These are phyloP conservation scores for Cynanchum wilfordii DNA, from an alignment of 257 asterid species.

Conservation along the genomic window DNA sequence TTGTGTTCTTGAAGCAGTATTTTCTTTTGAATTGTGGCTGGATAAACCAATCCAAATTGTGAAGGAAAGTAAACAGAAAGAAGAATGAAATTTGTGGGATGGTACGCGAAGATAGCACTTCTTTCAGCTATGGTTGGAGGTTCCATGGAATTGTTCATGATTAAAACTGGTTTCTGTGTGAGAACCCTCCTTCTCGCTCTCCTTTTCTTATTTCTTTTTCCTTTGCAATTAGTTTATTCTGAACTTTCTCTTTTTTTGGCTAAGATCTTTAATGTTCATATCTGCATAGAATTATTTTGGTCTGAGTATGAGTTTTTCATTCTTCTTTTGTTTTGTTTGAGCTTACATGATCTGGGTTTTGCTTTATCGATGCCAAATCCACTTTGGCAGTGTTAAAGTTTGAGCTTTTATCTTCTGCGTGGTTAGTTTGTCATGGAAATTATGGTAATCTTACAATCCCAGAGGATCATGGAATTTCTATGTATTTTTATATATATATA, in stretches of 20 bases:
- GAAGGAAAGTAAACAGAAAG: not conserved
- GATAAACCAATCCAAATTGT: not conserved
- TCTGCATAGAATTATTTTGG: not conserved
- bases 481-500: not conserved
- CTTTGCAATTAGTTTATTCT: not conserved
- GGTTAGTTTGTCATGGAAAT: not conserved
- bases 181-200: conserved; percentile 42
- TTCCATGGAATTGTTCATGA: conserved; percentile 92
- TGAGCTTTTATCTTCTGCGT: not conserved
- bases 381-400: not conserved
- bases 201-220: conserved; percentile 1
- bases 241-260: not conserved
- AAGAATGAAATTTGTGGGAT: conserved; percentile 66
- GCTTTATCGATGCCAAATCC: not conserved
- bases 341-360: not conserved
- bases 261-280: not conserved
- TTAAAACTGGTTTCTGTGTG: conserved; percentile 96
- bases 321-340: not conserved
- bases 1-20: conserved; percentile 3
- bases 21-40: not conserved
- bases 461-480: not conserved
- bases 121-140: conserved; percentile 73
- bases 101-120: conserved; percentile 80
- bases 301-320: not conserved
- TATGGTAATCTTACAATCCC: not conserved